phyloP scores from a whole-genome alignment of 2,329 filamentous ascomycete species.

The Colletotrichum lindemuthianum region DNA sequence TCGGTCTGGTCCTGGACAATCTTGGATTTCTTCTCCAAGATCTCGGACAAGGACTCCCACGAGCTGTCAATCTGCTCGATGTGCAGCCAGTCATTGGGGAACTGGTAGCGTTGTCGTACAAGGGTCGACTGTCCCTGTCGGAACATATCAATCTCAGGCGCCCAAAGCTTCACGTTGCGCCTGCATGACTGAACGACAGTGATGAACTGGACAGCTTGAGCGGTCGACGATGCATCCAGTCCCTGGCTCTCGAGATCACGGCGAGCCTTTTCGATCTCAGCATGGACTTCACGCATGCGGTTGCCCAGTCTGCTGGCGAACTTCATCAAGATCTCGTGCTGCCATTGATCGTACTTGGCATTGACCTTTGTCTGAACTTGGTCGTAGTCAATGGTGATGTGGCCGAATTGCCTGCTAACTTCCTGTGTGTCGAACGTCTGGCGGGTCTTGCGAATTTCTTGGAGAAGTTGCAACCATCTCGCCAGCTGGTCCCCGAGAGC shows the following conservation, averaged over 20 bases:
- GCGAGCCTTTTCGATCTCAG: constrained; percentile 89
- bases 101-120: constrained; percentile 90
- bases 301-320: constrained; percentile 90
- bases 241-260: constrained; percentile 92
- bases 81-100: constrained; percentile 92
- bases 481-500: constrained; percentile 90
- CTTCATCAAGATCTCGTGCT: constrained; percentile 94
- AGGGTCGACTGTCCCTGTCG: constrained; percentile 94
- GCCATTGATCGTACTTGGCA: constrained; percentile 99
- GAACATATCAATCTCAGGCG: constrained; percentile 95
- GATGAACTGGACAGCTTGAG: constrained; percentile 97
- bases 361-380: constrained; percentile 99
- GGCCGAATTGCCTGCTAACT: constrained; percentile 90
- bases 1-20: constrained; percentile 97
- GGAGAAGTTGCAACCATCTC: constrained; percentile 93
- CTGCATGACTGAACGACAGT: constrained; percentile 97
- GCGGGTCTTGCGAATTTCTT: constrained; percentile 94
- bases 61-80: constrained; percentile 97
- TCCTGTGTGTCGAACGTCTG: constrained; percentile 98
- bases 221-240: constrained; percentile 92
- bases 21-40: constrained; percentile 90
- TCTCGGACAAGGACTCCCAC: constrained; percentile 93
- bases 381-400: constrained; percentile 95
- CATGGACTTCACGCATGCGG: constrained; percentile 91
- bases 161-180: constrained; percentile 92